A percentile compares a stretch with the other conserved stretches of the same genome.
Conservation (phyloP, 1,284 basidiomycete species). For the Farysia itapuensis region DNA sequence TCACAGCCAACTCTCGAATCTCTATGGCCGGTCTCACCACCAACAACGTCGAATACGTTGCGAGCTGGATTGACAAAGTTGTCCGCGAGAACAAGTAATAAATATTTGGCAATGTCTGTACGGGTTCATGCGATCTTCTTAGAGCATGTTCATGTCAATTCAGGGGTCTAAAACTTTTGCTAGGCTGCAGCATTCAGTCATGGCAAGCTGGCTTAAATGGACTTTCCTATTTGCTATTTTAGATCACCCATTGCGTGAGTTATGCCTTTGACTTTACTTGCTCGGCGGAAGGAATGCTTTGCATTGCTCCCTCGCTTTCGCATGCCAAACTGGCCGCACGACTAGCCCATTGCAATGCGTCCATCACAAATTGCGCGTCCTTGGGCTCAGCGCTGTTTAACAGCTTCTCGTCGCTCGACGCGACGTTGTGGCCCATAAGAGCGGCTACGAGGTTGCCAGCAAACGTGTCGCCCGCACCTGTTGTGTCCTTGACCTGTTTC, state of each 20-base stretch:
- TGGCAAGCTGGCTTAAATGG: too few species aligned
- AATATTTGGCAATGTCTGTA: too few species aligned
- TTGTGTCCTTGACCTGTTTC: conserved; percentile 49
- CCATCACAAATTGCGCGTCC: conserved; percentile 6
- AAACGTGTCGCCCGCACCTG: conserved; percentile 58
- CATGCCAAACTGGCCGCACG: conserved; percentile 53
- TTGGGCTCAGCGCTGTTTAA: conserved; percentile 7
- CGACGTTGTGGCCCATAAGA: conserved; percentile 36
- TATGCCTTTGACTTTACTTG: too few species aligned
- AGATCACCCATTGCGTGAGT: too few species aligned
- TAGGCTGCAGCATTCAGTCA: too few species aligned
- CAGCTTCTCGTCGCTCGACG: conserved; percentile 3
- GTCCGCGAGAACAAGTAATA: conserved; percentile 42
- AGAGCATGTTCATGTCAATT: too few species aligned
- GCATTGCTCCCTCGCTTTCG: conserved; percentile 54
- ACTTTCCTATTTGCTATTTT: too few species aligned
- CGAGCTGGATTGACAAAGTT: conserved; percentile 56
- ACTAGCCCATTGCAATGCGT: conserved; percentile 33
- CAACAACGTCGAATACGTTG: conserved; percentile 65
- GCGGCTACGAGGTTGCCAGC: conserved; percentile 52
- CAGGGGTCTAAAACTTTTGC: too few species aligned
- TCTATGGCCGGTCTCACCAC: conserved; percentile 89
- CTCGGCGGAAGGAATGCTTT: conserved; percentile 45
- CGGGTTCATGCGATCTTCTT: too few species aligned
- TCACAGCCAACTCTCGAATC: conserved; percentile 82